These are phyloP conservation scores for Cutaneotrichosporon cutaneum DNA, from an alignment of 1,284 basidiomycete species.

Conservation along the genomic window DNA sequence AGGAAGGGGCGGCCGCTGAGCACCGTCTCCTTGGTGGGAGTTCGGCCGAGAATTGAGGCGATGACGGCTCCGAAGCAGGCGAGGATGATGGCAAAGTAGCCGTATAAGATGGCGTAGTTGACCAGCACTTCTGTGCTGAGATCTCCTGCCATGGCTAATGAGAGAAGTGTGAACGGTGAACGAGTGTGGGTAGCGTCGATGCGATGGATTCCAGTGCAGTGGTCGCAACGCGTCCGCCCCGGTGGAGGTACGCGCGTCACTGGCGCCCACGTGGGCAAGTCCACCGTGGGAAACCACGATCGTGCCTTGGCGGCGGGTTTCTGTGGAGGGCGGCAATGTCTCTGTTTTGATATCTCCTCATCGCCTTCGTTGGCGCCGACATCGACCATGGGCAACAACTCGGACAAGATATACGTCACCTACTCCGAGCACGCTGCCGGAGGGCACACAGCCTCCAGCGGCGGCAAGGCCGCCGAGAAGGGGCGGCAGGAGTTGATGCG, in stretches of 20 bases:
- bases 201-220: neutral
- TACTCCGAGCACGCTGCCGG: conserved; percentile 53
- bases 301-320: neutral
- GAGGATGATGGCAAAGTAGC: conserved; percentile 58
- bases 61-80: conserved; percentile 54
- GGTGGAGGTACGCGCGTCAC: conserved; percentile 2
- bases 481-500: conserved; percentile 48
- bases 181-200: neutral
- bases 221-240: neutral
- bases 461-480: conserved; percentile 43
- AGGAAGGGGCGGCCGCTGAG: conserved; percentile 40
- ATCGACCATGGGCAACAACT: conserved; percentile 53
- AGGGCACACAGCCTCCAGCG: conserved; percentile 45
- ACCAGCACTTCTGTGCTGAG: conserved; percentile 30
- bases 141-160: neutral
- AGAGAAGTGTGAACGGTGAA: neutral
- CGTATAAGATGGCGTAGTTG: conserved; percentile 56
- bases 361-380: neutral
- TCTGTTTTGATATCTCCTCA: neutral
- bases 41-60: conserved; percentile 38
- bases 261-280: neutral
- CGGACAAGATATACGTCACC: conserved; percentile 53
- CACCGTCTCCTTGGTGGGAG: conserved; percentile 21
- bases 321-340: neutral
- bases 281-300: neutral